These are phyloP conservation scores for Starmerella cellae DNA, from an alignment of 805 yeast genomes.

Conservation along the genomic window DNA sequence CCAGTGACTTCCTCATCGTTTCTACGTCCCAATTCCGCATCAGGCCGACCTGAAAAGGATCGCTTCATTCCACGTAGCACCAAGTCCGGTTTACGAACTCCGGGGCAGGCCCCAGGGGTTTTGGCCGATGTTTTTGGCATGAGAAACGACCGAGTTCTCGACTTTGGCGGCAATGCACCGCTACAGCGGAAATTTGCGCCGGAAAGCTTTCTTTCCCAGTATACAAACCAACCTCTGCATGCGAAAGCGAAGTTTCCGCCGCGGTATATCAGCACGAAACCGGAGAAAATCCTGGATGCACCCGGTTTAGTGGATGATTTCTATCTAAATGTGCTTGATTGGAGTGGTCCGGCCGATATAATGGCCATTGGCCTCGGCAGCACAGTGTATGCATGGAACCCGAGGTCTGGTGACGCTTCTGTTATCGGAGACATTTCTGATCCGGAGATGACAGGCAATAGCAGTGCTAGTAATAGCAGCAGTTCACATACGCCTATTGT, in stretches of 20 bases:
- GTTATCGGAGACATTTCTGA: conserved; percentile 32
- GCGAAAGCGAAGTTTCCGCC: conserved; percentile 18
- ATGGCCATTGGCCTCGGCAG: conserved; percentile 81
- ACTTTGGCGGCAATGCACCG: conserved; percentile 75
- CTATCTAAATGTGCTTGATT: conserved; percentile 69
- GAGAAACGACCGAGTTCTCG: conserved; percentile 66
- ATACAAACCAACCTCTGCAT: conserved; percentile 10
- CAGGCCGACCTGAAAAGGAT: background rate
- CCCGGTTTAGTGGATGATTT: conserved; percentile 92
- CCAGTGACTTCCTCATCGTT: background rate
- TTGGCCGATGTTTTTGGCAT: conserved; percentile 47
- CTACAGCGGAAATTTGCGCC: conserved; percentile 18
- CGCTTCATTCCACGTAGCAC: conserved; percentile 3
- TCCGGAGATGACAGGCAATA: conserved; percentile 26
- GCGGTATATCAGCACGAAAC: conserved; percentile 68
- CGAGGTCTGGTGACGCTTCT: conserved; percentile 62
- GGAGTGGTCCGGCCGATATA: conserved; percentile 63
- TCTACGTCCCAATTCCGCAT: background rate
- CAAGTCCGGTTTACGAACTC: background rate
- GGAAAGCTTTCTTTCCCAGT: conserved; percentile 11
- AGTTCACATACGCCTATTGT: conserved; percentile 26
- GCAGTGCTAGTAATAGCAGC: conserved; percentile 8
- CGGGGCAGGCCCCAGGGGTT: background rate
- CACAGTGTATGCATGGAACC: conserved; percentile 85
- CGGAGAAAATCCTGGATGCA: conserved; percentile 89